Evolutionary conservation across 2,329 filamentous ascomycete species (phyloP).

Genomic region (Xylaria sp.): DNA sequence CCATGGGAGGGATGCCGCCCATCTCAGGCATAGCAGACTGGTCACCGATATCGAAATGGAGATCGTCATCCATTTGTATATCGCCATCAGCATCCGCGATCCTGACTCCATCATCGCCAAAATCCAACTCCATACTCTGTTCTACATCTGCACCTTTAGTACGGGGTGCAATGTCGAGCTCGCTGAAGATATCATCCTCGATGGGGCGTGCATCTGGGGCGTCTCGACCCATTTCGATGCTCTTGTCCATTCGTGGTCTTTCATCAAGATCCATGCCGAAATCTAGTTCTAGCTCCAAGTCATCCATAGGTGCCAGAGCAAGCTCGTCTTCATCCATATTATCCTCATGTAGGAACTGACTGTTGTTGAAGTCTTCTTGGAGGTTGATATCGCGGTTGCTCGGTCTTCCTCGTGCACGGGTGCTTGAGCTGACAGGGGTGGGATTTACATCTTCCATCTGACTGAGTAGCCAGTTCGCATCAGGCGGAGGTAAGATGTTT

Average conservation of each 20-base stretch:
- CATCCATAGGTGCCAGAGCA: slow-evolving; percentile 67
- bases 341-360: slow-evolving; percentile 81
- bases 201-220: slow-evolving; percentile 74
- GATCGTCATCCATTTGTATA: slow-evolving; percentile 71
- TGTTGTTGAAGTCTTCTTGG: slow-evolving; percentile 76
- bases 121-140: slow-evolving; percentile 63
- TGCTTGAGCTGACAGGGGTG: slow-evolving; percentile 66
- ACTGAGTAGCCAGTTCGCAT: slow-evolving; percentile 85
- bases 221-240: slow-evolving; percentile 91
- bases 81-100: slow-evolving; percentile 74
- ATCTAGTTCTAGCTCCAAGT: slow-evolving; percentile 78
- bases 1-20: slow-evolving; percentile 59
- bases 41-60: slow-evolving; percentile 72
- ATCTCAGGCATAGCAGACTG: slow-evolving; percentile 67
- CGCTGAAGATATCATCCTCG: slow-evolving; percentile 76
- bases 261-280: slow-evolving; percentile 80
- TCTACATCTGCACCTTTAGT: slow-evolving; percentile 69
- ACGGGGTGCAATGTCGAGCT: slow-evolving; percentile 67
- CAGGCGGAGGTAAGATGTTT: slow-evolving; percentile 82
- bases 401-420: slow-evolving; percentile 57
- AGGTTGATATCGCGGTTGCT: slow-evolving; percentile 75
- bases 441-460: slow-evolving; percentile 73
- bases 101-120: slow-evolving; percentile 65
- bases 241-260: slow-evolving; percentile 66
- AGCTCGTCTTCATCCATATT: slow-evolving; percentile 68